These are phyloP conservation scores for Leersia perrieri DNA, from an alignment of 176 grass and related monocot species.

Conservation along the genomic window DNA sequence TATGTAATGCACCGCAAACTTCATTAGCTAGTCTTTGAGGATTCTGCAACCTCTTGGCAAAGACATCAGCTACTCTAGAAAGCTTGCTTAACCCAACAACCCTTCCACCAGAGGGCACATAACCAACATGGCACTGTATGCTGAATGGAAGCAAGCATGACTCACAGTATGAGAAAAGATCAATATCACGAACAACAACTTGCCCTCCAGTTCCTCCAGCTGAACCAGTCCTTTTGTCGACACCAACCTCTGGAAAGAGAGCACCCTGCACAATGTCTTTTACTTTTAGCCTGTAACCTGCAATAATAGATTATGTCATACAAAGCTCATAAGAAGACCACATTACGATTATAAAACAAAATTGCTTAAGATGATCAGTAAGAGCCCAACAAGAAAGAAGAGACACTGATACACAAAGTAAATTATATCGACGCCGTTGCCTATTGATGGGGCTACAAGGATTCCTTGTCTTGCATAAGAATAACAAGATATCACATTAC, in stretches of 20 bases:
- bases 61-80: constrained; percentile 87
- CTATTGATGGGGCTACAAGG: neutral
- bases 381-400: neutral
- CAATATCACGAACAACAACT: constrained; percentile 81
- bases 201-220: constrained; percentile 74
- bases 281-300: constrained; percentile 86
- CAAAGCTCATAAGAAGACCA: constrained; percentile 13
- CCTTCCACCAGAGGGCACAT: constrained; percentile 68
- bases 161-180: constrained; percentile 88
- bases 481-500: neutral
- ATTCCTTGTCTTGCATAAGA: neutral
- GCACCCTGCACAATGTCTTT: constrained; percentile 80
- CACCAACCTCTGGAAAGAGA: constrained; percentile 88
- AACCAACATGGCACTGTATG: constrained; percentile 85
- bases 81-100: constrained; percentile 97
- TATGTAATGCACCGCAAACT: constrained; percentile 68
- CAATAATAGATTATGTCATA: constrained; percentile 13
- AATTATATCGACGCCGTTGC: neutral
- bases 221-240: constrained; percentile 61
- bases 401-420: neutral
- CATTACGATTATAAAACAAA: neutral
- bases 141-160: constrained; percentile 95
- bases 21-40: constrained; percentile 80
- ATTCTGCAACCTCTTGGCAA: constrained; percentile 84
- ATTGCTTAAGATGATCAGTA: neutral